Conservation (phyloP, 176 grass and related monocot species). For the sorghum (Sorghum bicolor) region Sorghum_bicolor_NCBIv3 NC_012871.2:47443001-47443500, state of each 20-base stretch:
- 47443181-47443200: not conserved
- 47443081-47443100: not conserved
- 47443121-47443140: constrained; percentile 2
- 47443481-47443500: constrained; percentile 86
- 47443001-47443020: not conserved
- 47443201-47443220: not conserved
- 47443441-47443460: constrained; percentile 95
- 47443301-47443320: not conserved
- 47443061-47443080: not conserved
- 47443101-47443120: not conserved
- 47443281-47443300: not conserved
- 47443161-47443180: not conserved
- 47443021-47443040: not conserved
- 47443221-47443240: not conserved
- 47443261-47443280: not conserved
- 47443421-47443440: constrained; percentile 70
- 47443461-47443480: constrained; percentile 87
- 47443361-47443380: not conserved
- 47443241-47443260: constrained; percentile 4
- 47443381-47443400: not conserved
- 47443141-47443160: not conserved
- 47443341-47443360: not conserved
- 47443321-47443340: not conserved
- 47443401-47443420: not conserved
- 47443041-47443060: not conserved